Evolutionary conservation across 345 rosid genomes (phyloP).

Genomic region (Melaleuca alternifolia): DNA sequence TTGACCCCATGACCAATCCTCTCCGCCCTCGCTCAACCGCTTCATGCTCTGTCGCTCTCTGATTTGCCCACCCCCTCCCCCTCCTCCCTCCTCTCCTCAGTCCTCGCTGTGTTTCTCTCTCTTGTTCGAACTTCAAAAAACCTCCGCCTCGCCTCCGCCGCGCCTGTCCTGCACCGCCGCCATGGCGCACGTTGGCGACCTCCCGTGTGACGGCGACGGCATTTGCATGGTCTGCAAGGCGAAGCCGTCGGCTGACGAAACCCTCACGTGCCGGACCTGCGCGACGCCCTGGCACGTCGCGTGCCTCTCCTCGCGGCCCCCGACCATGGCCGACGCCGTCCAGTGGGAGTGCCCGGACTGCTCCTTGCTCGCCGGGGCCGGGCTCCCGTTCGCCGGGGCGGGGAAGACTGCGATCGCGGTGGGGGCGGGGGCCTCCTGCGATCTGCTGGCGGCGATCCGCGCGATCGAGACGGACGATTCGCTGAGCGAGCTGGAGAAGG

Average conservation of each 20-base stretch:
- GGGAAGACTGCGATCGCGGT: conserved; percentile 6
- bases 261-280: conserved; percentile 43
- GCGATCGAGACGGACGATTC: conserved; percentile 41
- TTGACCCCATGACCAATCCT: neutral
- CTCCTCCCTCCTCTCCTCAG: neutral
- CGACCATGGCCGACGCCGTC: conserved; percentile 29
- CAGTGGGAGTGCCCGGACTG: conserved; percentile 79
- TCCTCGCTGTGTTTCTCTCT: neutral
- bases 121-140: neutral
- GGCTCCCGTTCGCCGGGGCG: neutral
- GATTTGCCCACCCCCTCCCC: neutral
- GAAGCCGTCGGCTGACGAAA: conserved; percentile 30
- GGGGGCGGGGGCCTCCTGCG: conserved; percentile 12
- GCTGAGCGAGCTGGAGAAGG: conserved; percentile 45
- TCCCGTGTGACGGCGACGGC: conserved; percentile 63
- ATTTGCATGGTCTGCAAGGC: conserved; percentile 56
- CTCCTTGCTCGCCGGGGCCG: conserved; percentile 3
- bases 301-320: conserved; percentile 32
- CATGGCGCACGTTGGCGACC: conserved; percentile 39
- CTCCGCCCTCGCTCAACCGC: neutral
- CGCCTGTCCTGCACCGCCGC: neutral
- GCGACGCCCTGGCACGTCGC: conserved; percentile 68
- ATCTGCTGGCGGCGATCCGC: conserved; percentile 38
- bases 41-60: neutral
- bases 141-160: neutral